Base-by-base conservation (phyloP, 2,329 filamentous ascomycete species). In the Venturia asperata region DNA sequence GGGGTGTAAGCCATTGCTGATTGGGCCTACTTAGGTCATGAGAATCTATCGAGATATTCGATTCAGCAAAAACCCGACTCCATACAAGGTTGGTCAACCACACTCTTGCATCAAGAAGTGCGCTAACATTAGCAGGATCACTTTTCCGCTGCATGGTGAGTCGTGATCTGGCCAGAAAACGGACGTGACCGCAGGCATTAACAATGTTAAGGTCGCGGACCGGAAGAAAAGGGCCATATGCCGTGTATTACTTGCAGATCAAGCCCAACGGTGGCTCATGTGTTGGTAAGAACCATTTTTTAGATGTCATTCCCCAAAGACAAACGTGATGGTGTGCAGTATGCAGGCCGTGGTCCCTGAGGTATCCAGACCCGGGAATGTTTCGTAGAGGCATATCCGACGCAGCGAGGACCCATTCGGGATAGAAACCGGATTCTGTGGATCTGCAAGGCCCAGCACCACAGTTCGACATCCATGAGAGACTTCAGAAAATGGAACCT, bases 11-110 rank as follows among this genome's bases (percentile, higher is more conserved):
- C 17, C 61, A 58, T 34, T 47, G 21, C 56, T 67, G 24, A 72
- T 65, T 63, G 27, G 64, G 37, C 52, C 30, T 34, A 34, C 30
- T 15, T 68, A 86, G 83, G 80, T 91, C 61, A 96, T 93, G 74
- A 87, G 92, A 67, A 94, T 96, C 66, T 91, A 96, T 76, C 83
- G 92, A 70, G 92, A 96, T 71, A 83, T 94, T 55, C 85, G 92
- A 65, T 96, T 96, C 77, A 89, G 83, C 71, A 89, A 90, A 70
- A 87, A 96, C 71, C 89, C 85, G 24, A 94, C 91, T 2, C 92
- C 92, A 0, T 96, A 96, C 80, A 96, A 95, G 82, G 89, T 89
- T 55, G 21, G 56, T 61, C 37, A 37, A 24, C 66, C 37, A 58
- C 65, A 67, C 63, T 65, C 47, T 65, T 49, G 61, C 55, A 61